phyloP scores from a whole-genome alignment of 2,329 filamentous ascomycete genomes.

The Esteya vermicola region DNA sequence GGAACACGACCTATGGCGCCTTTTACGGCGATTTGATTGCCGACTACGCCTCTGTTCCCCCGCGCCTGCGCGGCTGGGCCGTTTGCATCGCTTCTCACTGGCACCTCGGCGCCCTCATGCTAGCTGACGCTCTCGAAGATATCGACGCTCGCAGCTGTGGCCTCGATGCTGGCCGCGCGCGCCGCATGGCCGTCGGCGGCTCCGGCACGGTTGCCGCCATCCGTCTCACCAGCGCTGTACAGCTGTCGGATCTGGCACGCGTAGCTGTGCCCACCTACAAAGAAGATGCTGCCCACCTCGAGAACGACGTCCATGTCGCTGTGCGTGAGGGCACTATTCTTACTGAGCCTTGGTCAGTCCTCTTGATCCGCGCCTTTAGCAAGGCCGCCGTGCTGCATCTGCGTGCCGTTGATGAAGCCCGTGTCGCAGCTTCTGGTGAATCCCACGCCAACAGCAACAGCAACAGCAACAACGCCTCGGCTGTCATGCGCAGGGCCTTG shows the following conservation, averaged over 20 bases:
- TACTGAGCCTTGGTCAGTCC: slow-evolving; percentile 45
- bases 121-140: slow-evolving; percentile 37
- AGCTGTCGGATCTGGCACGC: slow-evolving; percentile 33
- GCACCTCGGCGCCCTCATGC: slow-evolving; percentile 39
- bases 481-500: slow-evolving; percentile 16
- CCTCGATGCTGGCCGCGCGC: slow-evolving; percentile 12
- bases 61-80: slow-evolving; percentile 45
- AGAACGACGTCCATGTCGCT: slow-evolving; percentile 33
- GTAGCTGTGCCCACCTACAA: slow-evolving; percentile 22
- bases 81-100: slow-evolving; percentile 42
- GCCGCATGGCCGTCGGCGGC: slow-evolving; percentile 14
- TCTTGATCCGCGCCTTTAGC: slow-evolving; percentile 37
- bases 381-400: slow-evolving; percentile 27
- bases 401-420: slow-evolving; percentile 16
- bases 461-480: slow-evolving; percentile 2
- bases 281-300: background rate
- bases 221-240: slow-evolving; percentile 26
- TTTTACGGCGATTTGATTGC: slow-evolving; percentile 37
- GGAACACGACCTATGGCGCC: slow-evolving; percentile 34
- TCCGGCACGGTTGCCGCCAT: slow-evolving; percentile 24
- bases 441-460: background rate
- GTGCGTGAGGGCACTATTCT: slow-evolving; percentile 40
- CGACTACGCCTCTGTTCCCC: slow-evolving; percentile 32
- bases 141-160: slow-evolving; percentile 27
- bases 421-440: slow-evolving; percentile 4